Percentiles rank a stretch among this genome's conserved stretches.
phyloP scores from a whole-genome alignment of 345 rosid species.

The Lepidium didymum region DNA sequence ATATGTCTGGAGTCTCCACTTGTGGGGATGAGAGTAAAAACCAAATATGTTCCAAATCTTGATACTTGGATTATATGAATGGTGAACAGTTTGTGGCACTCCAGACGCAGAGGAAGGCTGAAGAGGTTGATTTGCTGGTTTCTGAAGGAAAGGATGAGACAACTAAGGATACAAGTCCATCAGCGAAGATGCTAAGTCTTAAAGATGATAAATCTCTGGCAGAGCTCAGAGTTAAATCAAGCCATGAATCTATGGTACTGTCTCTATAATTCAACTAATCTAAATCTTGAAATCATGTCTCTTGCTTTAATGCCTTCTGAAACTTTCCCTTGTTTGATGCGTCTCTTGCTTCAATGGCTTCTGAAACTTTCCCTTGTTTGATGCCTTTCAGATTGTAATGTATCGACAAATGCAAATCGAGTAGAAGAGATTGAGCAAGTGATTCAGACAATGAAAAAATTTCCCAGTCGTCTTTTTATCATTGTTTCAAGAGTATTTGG shows the following conservation, averaged over 20 bases:
- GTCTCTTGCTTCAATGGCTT: background rate
- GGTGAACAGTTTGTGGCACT: constrained; percentile 54
- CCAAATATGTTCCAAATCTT: background rate
- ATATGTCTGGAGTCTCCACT: constrained; percentile 12
- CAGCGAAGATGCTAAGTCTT: constrained; percentile 37
- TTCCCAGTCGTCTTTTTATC: background rate
- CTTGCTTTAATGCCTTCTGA: background rate
- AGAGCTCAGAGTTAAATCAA: background rate
- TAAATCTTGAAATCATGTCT: background rate
- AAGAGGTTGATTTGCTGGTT: constrained; percentile 59
- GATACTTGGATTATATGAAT: background rate
- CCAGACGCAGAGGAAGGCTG: constrained; percentile 47
- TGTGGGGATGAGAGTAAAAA: background rate
- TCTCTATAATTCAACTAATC: background rate
- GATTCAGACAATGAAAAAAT: background rate
- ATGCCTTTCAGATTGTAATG: constrained; percentile 11
- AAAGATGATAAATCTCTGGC: constrained; percentile 42
- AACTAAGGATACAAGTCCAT: background rate
- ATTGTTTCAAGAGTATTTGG: background rate
- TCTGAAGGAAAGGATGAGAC: constrained; percentile 23
- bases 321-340: background rate
- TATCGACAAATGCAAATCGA: background rate
- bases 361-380: background rate
- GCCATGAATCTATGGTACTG: constrained; percentile 8
- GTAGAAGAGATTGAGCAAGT: constrained; percentile 1